Evolutionary conservation across 768 basidiomycete species (phyloP), one percentile per base, ranked within the genome.

Genomic region (Polyporus arcularius): DNA sequence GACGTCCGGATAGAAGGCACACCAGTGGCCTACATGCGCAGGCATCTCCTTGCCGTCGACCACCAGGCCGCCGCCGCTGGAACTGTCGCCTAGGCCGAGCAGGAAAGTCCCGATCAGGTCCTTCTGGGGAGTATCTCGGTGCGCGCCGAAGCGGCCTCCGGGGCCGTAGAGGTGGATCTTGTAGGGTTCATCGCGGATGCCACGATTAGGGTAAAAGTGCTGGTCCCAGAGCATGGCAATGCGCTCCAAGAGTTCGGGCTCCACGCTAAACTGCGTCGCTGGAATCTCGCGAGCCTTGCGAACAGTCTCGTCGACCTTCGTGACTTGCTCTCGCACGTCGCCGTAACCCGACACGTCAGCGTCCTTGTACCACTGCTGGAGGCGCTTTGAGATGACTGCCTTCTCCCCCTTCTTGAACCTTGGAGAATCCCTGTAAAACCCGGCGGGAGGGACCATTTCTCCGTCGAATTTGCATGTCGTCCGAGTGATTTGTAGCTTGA

Each of bases 51-150:
- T 4, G 10, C 53, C 42, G 18, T 43, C 48, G 35, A 30, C 63
- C 49, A 49, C 40, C 5, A 61, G 39, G 16, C 42, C 16, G 6
- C 48, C 58, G 21, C 18, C 3, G 6, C 9, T 4, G 5, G 50
- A 38, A 39, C 65, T 53, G 57, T 74, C 70, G 10, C 73, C 72
- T 10, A 74, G 56, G 26, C 74, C 72, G 26, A 75, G 30, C 28
- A 76, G 66, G 61, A 76, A 74, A 2, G 74, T 74, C 31, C 73
- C 73, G 26, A 75, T 63, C 8, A 74, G 65, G 32, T 65, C 70
- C 3, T 53, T 63, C 46, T 71, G 61, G 0, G 69, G 73, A 0
- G 72, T 73, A 56, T 74, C 72, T 16, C 68, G 69, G 53, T 73
- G 73, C 4, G 59, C 10, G 46, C 66, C 62, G 62, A 74, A 73